Evolutionary conservation across 176 grass and related monocot species (phyloP).

Genomic region (Triticum aestivum): IWGSC_CS_RefSeq_v2.1 NC_057807.1:325997392-325997891

Average conservation of each 20-base stretch:
- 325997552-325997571: neutral
- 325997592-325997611: neutral
- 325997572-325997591: neutral
- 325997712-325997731: neutral
- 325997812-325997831: neutral
- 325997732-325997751: neutral
- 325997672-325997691: neutral
- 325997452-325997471: neutral
- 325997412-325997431: neutral
- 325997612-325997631: neutral
- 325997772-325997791: constrained; percentile 6
- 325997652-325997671: neutral
- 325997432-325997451: neutral
- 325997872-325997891: constrained; percentile 18
- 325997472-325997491: neutral
- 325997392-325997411: constrained; percentile 10
- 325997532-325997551: neutral
- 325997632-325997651: neutral
- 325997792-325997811: neutral
- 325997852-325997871: constrained; percentile 6
- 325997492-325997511: constrained; percentile 2
- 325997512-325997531: neutral
- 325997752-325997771: neutral
- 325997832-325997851: constrained; percentile 12
- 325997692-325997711: neutral